Conservation (phyloP, 306 rosid genomes). For the Cicer chorassanicum region DNA sequence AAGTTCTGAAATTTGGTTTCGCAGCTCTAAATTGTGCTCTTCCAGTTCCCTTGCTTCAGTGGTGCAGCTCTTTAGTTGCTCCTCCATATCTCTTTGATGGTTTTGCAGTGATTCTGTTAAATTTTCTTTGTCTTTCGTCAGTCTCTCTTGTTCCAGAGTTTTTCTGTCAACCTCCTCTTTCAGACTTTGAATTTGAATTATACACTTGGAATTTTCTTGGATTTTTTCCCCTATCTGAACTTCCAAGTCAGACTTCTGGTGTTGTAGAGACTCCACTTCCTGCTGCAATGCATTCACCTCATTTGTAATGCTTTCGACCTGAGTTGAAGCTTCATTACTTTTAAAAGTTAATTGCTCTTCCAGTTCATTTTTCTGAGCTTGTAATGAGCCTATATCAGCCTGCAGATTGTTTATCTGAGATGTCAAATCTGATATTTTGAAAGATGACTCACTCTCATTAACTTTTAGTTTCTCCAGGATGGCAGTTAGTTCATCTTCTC, state of each 20-base stretch:
- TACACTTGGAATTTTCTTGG: constrained; percentile 52
- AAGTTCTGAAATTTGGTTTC: constrained; percentile 57
- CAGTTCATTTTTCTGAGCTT: constrained; percentile 58
- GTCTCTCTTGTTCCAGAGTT: constrained; percentile 47
- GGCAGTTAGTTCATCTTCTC: constrained; percentile 59
- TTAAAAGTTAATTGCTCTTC: constrained; percentile 59
- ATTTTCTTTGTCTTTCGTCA: constrained; percentile 59
- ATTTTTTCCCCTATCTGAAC: constrained; percentile 56
- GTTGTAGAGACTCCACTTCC: constrained; percentile 59
- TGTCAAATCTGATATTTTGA: constrained; percentile 63
- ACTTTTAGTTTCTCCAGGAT: constrained; percentile 64
- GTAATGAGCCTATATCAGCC: constrained; percentile 51
- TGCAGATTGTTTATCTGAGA: constrained; percentile 61
- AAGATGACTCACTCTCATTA: constrained; percentile 53
- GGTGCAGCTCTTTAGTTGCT: not conserved
- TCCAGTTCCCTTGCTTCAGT: constrained; percentile 56
- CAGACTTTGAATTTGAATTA: constrained; percentile 60
- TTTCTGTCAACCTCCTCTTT: constrained; percentile 65
- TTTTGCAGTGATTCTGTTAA: constrained; percentile 47
- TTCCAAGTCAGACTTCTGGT: constrained; percentile 62
- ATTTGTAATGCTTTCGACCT: constrained; percentile 55
- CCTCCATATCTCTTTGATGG: constrained; percentile 56
- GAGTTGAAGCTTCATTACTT: constrained; percentile 65
- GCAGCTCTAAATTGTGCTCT: constrained; percentile 55
- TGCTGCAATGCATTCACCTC: constrained; percentile 65